Percentiles rank a stretch among this genome's conserved stretches.
phyloP scores from a whole-genome alignment of 306 rosid genomes.

The Abrus pulchellus region DNA sequence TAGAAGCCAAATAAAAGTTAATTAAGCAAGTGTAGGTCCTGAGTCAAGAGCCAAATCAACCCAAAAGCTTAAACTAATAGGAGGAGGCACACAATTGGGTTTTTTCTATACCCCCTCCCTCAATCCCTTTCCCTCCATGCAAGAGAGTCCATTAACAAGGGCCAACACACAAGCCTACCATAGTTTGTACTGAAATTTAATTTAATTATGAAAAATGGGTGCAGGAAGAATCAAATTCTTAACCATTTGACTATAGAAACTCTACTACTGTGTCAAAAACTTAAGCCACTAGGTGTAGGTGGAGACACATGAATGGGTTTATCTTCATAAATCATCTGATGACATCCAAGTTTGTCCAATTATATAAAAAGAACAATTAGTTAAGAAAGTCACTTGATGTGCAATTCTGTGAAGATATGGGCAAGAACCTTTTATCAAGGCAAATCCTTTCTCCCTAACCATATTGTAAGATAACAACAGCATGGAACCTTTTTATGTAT shows the following conservation, averaged over 20 bases:
- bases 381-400: constrained; percentile 4
- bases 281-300: constrained; percentile 16
- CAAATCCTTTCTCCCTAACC: neutral
- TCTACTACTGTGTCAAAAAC: neutral
- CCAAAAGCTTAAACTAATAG: constrained; percentile 21
- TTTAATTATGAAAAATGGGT: neutral
- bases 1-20: constrained; percentile 26
- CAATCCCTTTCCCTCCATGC: neutral
- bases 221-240: neutral
- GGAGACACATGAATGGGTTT: neutral
- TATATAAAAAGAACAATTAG: neutral
- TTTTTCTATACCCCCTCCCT: neutral
- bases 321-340: neutral
- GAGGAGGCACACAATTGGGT: constrained; percentile 3
- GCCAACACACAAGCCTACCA: neutral
- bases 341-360: constrained; percentile 7
- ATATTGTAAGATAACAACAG: neutral
- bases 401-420: neutral
- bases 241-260: neutral
- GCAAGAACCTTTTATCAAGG: neutral
- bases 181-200: neutral
- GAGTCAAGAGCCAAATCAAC: constrained; percentile 28
- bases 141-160: neutral
- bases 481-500: neutral
- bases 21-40: constrained; percentile 9